Conservation (phyloP, 1,284 basidiomycete species). For the Ustilago curta region DNA sequence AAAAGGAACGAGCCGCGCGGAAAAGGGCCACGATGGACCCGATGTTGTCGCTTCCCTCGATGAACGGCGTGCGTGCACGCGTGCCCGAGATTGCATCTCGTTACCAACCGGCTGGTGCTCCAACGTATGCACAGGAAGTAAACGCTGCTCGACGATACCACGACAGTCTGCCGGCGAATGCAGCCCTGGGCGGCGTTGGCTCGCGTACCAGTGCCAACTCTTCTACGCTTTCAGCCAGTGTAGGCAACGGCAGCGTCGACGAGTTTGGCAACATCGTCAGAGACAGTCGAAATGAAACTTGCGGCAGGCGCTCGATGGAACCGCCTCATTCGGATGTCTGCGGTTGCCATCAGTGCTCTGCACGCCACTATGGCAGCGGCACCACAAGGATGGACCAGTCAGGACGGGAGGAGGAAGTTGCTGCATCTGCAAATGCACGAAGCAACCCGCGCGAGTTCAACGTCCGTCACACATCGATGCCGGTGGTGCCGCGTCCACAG, state of each 20-base stretch:
- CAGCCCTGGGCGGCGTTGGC: slow-evolving; percentile 4
- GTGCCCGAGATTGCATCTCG: slow-evolving; percentile 57
- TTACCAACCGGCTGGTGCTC: slow-evolving; percentile 25
- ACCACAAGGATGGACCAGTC: slow-evolving; percentile 4
- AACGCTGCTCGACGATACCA: slow-evolving; percentile 22
- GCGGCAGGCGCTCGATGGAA: slow-evolving; percentile 12
- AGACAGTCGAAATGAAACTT: slow-evolving; percentile 11
- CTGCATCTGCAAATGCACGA: background rate
- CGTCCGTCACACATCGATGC: slow-evolving; percentile 35
- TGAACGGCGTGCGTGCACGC: slow-evolving; percentile 25
- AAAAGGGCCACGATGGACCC: slow-evolving; percentile 40
- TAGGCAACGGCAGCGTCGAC: slow-evolving; percentile 11
- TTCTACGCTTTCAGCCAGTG: slow-evolving; percentile 16
- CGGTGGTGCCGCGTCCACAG: slow-evolving; percentile 16
- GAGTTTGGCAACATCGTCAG: slow-evolving; percentile 33
- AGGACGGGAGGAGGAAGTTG: background rate
- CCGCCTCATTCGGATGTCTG: slow-evolving; percentile 60
- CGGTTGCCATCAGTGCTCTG: slow-evolving; percentile 59
- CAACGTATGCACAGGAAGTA: slow-evolving; percentile 23
- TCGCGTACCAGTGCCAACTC: slow-evolving; percentile 23
- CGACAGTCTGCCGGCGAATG: slow-evolving; percentile 35
- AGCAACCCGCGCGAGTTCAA: slow-evolving; percentile 34
- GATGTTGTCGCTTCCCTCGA: slow-evolving; percentile 21
- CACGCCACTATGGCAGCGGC: slow-evolving; percentile 47
- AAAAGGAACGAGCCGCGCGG: slow-evolving; percentile 40